A percentile compares a stretch with the other conserved stretches of the same genome.
Evolutionary conservation across 371 early-diverging fungal genomes (phyloP).

Genomic region (Mortierella sp.): DNA sequence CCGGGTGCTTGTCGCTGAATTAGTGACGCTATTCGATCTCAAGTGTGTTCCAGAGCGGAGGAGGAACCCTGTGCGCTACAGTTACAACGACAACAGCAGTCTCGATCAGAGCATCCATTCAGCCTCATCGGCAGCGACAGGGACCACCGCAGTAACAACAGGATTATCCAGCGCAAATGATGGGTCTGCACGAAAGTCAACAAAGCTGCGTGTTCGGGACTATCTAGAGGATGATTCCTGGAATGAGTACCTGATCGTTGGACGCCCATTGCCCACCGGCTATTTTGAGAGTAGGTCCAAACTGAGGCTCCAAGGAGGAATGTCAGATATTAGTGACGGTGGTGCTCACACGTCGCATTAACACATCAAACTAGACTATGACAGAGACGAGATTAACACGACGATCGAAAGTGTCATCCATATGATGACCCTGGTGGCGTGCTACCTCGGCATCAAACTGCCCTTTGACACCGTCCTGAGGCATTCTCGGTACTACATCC

Average conservation of each 20-base stretch:
- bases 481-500: slow-evolving; percentile 37
- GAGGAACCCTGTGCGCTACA: slow-evolving; percentile 27
- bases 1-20: slow-evolving; percentile 52
- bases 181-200: slow-evolving; percentile 29
- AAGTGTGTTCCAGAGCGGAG: slow-evolving; percentile 49
- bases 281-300: slow-evolving; percentile 39
- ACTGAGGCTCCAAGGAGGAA: too few species aligned
- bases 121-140: slow-evolving; percentile 8
- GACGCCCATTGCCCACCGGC: slow-evolving; percentile 42
- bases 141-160: slow-evolving; percentile 6
- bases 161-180: slow-evolving; percentile 10
- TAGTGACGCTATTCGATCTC: slow-evolving; percentile 32
- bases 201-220: slow-evolving; percentile 47
- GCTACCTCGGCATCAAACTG: slow-evolving; percentile 81
- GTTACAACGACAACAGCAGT: slow-evolving; percentile 16
- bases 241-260: slow-evolving; percentile 54
- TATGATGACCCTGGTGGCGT: slow-evolving; percentile 79
- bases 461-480: slow-evolving; percentile 69
- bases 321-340: slow-evolving; percentile 61
- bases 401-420: slow-evolving; percentile 84
- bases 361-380: slow-evolving; percentile 55
- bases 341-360: slow-evolving; percentile 16
- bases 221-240: slow-evolving; percentile 51
- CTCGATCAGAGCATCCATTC: slow-evolving; percentile 41
- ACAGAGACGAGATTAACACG: slow-evolving; percentile 85